Conservation (phyloP, 345 rosid species). For the Brassica rapa region DNA sequence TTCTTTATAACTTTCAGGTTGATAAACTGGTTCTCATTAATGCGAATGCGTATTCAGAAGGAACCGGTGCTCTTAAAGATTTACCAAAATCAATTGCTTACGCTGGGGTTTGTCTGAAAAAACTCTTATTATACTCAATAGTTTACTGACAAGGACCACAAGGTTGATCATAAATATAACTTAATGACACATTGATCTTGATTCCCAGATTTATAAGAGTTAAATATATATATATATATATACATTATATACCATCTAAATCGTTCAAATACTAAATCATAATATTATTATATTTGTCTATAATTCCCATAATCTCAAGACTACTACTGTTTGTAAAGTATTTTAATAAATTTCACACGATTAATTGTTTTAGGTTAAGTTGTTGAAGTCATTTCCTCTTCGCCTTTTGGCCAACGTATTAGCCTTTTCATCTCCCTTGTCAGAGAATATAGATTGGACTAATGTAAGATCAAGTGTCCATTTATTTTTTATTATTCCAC, state of each 20-base stretch:
- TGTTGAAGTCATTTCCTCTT: slow-evolving; percentile 63
- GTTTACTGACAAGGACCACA: neutral
- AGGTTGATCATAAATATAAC: neutral
- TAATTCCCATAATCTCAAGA: neutral
- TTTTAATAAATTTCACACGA: neutral
- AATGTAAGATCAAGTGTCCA: slow-evolving; percentile 48
- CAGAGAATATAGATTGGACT: slow-evolving; percentile 69
- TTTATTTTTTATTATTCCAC: neutral
- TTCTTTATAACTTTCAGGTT: slow-evolving; percentile 45
- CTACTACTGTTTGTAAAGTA: neutral
- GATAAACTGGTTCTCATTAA: slow-evolving; percentile 75
- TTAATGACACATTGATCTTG: neutral
- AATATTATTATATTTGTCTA: neutral
- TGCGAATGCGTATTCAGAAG: slow-evolving; percentile 78
- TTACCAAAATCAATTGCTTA: slow-evolving; percentile 68
- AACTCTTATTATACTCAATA: neutral
- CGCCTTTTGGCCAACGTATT: slow-evolving; percentile 63
- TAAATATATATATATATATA: neutral
- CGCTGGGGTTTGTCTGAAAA: slow-evolving; percentile 63
- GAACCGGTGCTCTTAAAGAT: slow-evolving; percentile 67
- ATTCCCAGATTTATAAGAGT: neutral
- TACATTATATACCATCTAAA: neutral
- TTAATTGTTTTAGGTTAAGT: slow-evolving; percentile 51
- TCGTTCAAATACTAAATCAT: neutral
- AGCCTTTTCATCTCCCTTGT: slow-evolving; percentile 60